Evolutionary conservation across 2,329 filamentous ascomycete species (phyloP).

Genomic region (Aureobasidium sp.): DNA sequence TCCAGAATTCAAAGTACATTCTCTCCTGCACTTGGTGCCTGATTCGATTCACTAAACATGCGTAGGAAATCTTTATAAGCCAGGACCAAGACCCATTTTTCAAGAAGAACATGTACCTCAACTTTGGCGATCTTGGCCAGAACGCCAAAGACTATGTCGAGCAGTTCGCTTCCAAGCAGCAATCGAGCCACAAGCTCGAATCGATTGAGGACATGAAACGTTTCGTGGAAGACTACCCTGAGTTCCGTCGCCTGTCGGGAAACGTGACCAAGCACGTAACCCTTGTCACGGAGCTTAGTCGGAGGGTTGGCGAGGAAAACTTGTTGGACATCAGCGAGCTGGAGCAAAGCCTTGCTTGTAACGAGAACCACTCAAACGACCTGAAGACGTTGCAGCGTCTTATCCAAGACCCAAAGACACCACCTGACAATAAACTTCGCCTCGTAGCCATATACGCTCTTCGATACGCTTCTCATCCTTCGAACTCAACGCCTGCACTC

Average conservation of each 20-base stretch:
- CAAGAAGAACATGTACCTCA: constrained; percentile 98
- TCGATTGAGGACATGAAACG: constrained; percentile 98
- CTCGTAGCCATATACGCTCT: constrained; percentile 92
- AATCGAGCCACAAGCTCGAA: constrained; percentile 91
- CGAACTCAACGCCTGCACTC: constrained; percentile 75
- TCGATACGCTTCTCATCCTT: constrained; percentile 80
- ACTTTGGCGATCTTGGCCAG: constrained; percentile 89
- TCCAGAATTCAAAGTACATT: constrained; percentile 63
- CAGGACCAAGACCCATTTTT: constrained; percentile 98
- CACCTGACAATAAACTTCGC: constrained; percentile 75
- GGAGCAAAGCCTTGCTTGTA: constrained; percentile 93
- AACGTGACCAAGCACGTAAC: constrained; percentile 99
- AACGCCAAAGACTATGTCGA: constrained; percentile 99
- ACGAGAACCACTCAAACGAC: constrained; percentile 86
- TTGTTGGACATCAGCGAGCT: constrained; percentile 94
- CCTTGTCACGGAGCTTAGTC: constrained; percentile 84
- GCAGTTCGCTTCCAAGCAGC: constrained; percentile 96
- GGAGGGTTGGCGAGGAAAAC: constrained; percentile 76
- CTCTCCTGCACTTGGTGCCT: too few species aligned
- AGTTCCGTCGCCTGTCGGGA: constrained; percentile 92
- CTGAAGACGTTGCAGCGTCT: constrained; percentile 87
- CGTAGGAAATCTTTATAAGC: constrained; percentile 77
- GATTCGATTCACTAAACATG: neutral
- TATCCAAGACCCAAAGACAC: constrained; percentile 72
- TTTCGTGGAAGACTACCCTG: constrained; percentile 97